Evolutionary conservation across 495 filamentous ascomycete genomes (phyloP), one percentile per base, ranked within the genome.

Genomic region (Talaromyces ruber): DNA sequence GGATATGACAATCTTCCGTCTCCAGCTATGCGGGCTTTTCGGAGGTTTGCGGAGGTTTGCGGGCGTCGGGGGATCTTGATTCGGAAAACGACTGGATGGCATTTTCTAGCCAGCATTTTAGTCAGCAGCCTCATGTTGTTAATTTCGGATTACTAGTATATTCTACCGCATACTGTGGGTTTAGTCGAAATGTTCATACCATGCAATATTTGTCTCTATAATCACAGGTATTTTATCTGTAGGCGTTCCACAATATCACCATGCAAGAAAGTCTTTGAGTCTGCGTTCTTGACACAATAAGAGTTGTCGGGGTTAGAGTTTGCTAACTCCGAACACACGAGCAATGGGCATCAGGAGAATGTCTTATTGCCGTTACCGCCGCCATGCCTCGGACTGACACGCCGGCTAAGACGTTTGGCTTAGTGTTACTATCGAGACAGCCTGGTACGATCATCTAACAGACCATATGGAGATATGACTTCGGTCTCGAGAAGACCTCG

Each of bases 181-280:
- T n/a, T n/a, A n/a, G n/a, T n/a, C n/a, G n/a, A n/a, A n/a, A n/a
- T n/a, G n/a, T n/a, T n/a, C 73, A 29, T 55, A 7, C n/a, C 71
- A 67, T 30, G 76, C 67, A 6, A 66, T 65, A 11, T 74, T 70
- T 11, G 69, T 70, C 50, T 67, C 70, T 26, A 79, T 64, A 14
- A 74, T 68, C 1, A 73, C 68, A 4, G 78, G 76, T 14, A 81
- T 65, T 58, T 76, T 72, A 61, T 81, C 34, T 16, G 4, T 3
- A 0, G 14, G 1, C 16, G 14, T 5, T 39, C 16, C 34, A 16
- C 34, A 39, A 2, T 1, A 16, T 39, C 34, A 39, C 14, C 16
- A 39, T 1, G 2, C 1, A n/a, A 16, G 14, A 4, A 11, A 16
- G 9, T 9, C 34, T 39, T 39, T 16, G 34, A 39, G 14, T 39